Evolutionary conservation across 2,329 filamentous ascomycete species (phyloP).

Genomic region (Atkinsonella texensis): DNA sequence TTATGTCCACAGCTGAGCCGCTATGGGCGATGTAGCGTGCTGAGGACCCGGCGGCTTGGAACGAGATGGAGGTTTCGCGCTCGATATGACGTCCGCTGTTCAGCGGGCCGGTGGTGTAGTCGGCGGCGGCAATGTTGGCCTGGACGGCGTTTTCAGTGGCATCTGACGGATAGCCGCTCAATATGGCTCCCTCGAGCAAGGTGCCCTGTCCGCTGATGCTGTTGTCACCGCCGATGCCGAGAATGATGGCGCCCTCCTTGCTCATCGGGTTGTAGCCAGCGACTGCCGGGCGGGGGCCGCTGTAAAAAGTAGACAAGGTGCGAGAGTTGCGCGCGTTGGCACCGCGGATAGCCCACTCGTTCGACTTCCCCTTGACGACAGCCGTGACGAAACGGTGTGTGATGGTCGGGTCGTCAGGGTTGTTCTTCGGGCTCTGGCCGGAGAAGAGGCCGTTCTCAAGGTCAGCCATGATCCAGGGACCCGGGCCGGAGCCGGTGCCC

Average conservation of each 20-base stretch:
- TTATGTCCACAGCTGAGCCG: constrained; percentile 37
- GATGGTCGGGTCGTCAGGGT: constrained; percentile 40
- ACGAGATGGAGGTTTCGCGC: constrained; percentile 37
- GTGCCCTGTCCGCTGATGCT: constrained; percentile 47
- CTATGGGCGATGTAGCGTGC: constrained; percentile 42
- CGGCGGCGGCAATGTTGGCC: constrained; percentile 38
- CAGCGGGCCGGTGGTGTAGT: constrained; percentile 21
- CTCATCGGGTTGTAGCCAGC: constrained; percentile 43
- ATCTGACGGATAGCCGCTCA: constrained; percentile 44
- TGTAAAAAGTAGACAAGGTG: constrained; percentile 45
- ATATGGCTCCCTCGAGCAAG: constrained; percentile 52
- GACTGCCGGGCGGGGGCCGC: constrained; percentile 36
- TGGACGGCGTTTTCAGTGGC: constrained; percentile 45
- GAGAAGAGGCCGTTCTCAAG: constrained; percentile 57
- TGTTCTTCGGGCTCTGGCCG: constrained; percentile 31
- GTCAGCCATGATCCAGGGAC: constrained; percentile 59
- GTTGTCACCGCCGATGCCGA: constrained; percentile 62
- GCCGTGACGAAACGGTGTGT: constrained; percentile 44
- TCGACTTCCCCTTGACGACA: constrained; percentile 41
- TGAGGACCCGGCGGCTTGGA: constrained; percentile 42
- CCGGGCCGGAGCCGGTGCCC: constrained; percentile 44
- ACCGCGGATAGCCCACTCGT: constrained; percentile 48
- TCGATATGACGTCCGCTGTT: constrained; percentile 34
- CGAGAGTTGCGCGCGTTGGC: constrained; percentile 40
- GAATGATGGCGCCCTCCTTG: constrained; percentile 53